A percentile compares a stretch with the other conserved stretches of the same genome.
These are phyloP conservation scores for Rhodotorula kratochvilovae DNA, from an alignment of 768 basidiomycete genomes.

Conservation along the genomic window DNA sequence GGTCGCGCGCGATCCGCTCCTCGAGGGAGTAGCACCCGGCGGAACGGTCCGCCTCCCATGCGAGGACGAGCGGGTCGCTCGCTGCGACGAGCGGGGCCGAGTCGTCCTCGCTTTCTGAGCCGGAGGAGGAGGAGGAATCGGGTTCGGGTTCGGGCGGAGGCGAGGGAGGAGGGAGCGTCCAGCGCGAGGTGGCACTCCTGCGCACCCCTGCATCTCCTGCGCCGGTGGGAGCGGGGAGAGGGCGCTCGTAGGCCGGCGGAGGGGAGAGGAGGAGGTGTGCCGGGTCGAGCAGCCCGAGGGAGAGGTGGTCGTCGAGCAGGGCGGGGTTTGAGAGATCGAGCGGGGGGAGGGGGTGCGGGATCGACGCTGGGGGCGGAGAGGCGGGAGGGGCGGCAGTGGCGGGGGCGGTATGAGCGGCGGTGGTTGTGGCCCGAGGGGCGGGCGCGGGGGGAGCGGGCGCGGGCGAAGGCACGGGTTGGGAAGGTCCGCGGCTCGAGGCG, in stretches of 20 bases:
- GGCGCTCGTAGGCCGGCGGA: constrained; percentile 18
- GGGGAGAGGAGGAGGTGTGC: constrained; percentile 15
- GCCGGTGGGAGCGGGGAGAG: neutral
- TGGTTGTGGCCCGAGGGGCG: too few species aligned
- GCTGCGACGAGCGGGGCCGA: neutral
- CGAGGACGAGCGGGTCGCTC: constrained; percentile 34
- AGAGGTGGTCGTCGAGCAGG: constrained; percentile 22
- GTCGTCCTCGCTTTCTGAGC: neutral
- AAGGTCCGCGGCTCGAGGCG: too few species aligned
- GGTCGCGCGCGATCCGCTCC: constrained; percentile 29
- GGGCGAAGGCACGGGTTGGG: too few species aligned
- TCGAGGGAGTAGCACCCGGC: constrained; percentile 21
- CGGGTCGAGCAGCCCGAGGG: constrained; percentile 29
- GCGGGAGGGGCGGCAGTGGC: neutral
- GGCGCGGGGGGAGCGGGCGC: too few species aligned
- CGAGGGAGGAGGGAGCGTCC: neutral
- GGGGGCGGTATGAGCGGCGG: neutral
- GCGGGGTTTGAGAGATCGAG: constrained; percentile 1
- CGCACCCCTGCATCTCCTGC: too few species aligned
- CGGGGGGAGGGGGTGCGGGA: neutral
- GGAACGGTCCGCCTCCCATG: constrained; percentile 30
- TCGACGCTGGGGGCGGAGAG: neutral
- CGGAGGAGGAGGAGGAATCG: neutral
- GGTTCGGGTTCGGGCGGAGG: neutral
- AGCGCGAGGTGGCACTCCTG: neutral